Evolutionary conservation across 345 rosid species (phyloP).

Genomic region (Acer negundo): DNA sequence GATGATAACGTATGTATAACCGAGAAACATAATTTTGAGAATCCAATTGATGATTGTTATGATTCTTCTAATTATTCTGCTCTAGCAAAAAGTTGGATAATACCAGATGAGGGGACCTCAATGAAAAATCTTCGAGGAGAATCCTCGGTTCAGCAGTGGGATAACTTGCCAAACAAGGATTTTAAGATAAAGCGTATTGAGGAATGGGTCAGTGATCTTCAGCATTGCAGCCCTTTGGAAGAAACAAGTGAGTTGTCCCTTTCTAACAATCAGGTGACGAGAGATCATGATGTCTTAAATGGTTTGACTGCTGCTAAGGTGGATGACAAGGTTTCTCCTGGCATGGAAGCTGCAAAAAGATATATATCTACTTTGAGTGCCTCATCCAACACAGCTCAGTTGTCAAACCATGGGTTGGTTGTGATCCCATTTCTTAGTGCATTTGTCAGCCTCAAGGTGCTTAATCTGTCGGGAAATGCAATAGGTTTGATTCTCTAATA

Average conservation of each 20-base stretch:
- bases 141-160: conserved; percentile 36
- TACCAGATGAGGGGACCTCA: conserved; percentile 60
- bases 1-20: conserved; percentile 29
- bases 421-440: conserved; percentile 81
- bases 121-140: conserved; percentile 46
- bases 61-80: conserved; percentile 58
- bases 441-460: conserved; percentile 71
- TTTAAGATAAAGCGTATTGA: conserved; percentile 74
- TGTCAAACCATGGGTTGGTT: conserved; percentile 70
- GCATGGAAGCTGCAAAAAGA: conserved; percentile 77
- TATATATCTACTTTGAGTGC: conserved; percentile 72
- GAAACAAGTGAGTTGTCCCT: conserved; percentile 48
- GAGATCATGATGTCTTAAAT: conserved; percentile 34
- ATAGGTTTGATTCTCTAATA: conserved; percentile 54
- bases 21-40: conserved; percentile 41
- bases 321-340: conserved; percentile 58
- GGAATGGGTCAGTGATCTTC: conserved; percentile 87
- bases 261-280: conserved; percentile 34
- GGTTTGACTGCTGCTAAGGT: conserved; percentile 43
- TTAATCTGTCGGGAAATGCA: conserved; percentile 87
- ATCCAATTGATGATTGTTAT: conserved; percentile 43
- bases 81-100: conserved; percentile 65
- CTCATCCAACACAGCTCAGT: conserved; percentile 71
- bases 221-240: conserved; percentile 55
- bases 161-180: conserved; percentile 56